Evolutionary conservation across 106 monocot genomes (phyloP), one percentile per base, ranked within the genome.

Genomic region (Vanilla planifolia): DNA sequence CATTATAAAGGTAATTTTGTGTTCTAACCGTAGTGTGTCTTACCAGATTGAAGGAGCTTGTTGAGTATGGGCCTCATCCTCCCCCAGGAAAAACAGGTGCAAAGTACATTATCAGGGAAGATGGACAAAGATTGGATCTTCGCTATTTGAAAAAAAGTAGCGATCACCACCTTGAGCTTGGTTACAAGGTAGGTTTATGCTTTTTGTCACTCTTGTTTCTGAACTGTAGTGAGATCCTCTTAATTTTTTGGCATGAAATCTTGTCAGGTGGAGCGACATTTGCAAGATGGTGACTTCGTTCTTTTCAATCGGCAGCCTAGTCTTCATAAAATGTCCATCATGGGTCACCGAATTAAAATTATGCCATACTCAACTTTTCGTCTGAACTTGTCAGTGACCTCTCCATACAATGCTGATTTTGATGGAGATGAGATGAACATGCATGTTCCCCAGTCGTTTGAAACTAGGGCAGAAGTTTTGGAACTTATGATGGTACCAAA

Each of bases 391-490:
- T 98, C 96, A 25, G 96, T 98, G 13, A 91, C 91, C 9, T 87
- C 96, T 14, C 96, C 96, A 35, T 98, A 98, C 61, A 98, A 98
- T 85, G 96, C 96, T 69, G 96, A 98, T 88, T 98, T 98, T 77
- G 96, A 98, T 68, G 96, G 96, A 28, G 96, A 98, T 85, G 96
- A 98, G 65, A 98, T 98, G 96, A 98, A 98, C 69, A 98, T 98
- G 96, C 96, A 98, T 78, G 91, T 98, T 62, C 91, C 96, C 40
- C 96, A 98, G 63, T 98, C 96, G 8, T 98, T 91, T 79, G 96
- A 98, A 75, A 98, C 91, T 29, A 81, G 96, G 67, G 84, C 96
- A 19, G 96, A 98, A 70, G 96, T 98, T 17, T 55, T 91, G 65
- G 96, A 98, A 51, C 72, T 98, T 37, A 98, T 98, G 96, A 91